Percentiles rank a stretch among this genome's conserved stretches.
phyloP scores from a whole-genome alignment of 2,329 filamentous ascomycete species.

The Colletotrichum somersetense region DNA sequence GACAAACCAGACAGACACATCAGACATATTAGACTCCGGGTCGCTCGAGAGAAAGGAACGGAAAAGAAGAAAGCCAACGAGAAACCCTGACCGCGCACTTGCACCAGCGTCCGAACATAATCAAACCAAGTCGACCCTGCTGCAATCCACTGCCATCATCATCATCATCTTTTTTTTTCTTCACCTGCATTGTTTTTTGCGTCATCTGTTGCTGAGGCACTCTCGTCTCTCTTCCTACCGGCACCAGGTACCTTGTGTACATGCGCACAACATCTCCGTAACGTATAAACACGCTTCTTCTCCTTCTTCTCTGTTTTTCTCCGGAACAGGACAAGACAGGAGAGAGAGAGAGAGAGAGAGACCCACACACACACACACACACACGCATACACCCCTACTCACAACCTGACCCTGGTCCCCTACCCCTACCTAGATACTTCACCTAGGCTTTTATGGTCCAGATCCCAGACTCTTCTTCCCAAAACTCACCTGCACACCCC shows the following conservation, averaged over 20 bases:
- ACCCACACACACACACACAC: not conserved
- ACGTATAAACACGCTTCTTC: not conserved
- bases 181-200: not conserved
- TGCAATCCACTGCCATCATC: slow-evolving; percentile 20
- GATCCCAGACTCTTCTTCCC: slow-evolving; percentile 27
- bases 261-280: not conserved
- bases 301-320: not conserved
- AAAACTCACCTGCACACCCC: slow-evolving; percentile 18
- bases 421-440: slow-evolving; percentile 3
- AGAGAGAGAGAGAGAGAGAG: not conserved
- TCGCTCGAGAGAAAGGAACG: slow-evolving; percentile 9
- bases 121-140: slow-evolving; percentile 39
- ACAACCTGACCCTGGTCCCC: slow-evolving; percentile 26
- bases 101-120: slow-evolving; percentile 38
- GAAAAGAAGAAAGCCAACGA: slow-evolving; percentile 13
- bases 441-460: slow-evolving; percentile 27
- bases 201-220: not conserved
- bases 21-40: slow-evolving; percentile 20
- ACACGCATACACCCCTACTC: not conserved
- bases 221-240: not conserved
- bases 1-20: not conserved
- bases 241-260: slow-evolving; percentile 2
- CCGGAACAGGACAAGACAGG: slow-evolving; percentile 15
- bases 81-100: slow-evolving; percentile 7
- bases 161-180: slow-evolving; percentile 1